Evolutionary conservation across 768 basidiomycete genomes (phyloP), one percentile per base, ranked within the genome.

Genomic region (Rhodotorula babjevae): DNA sequence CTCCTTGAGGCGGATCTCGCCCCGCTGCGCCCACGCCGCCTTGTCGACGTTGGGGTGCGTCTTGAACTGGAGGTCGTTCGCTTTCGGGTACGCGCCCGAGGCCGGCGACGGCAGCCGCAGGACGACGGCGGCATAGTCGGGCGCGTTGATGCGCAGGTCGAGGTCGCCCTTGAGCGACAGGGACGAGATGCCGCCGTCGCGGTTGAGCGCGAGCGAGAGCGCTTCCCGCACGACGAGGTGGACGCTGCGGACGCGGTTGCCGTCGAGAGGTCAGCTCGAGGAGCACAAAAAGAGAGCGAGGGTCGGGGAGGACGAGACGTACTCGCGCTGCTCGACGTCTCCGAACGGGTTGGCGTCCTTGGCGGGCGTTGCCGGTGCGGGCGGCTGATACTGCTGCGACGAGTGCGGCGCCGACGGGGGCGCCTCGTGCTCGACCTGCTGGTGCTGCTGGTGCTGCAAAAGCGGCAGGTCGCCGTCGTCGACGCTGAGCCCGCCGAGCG

Each of bases 41-140:
- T 93, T 95, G 70, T 88, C 90, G 23, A 97, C 90, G 71, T 96
- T 89, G 14, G 95, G 95, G 78, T 97, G 96, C 77, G 96, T 93
- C 82, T 97, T 97, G 86, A 95, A 96, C 81, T 95, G 93, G 56
- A 97, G 82, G 52, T 86, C 88, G 67, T 83, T 83, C 18, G 75
- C 57, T 63, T 79, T 62, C 85, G 86, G 67, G 85, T 78, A 87
- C 68, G 88, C 86, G 72, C 87, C 86, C 23, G 86, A 81, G 27
- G 87, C 82, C 0, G 87, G 82, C 1, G 85, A 82, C 2, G 79
- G 76, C 33, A 97, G 86, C 25, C 84, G 82, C 67, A 97, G 84
- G 61, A 86, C 86, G 79, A 96, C 82, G 72, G 89, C 88, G 8
- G 90, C 85, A 31, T 86, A 82, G n/a, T 86, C 83, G 0, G 90